Percentiles rank a stretch among this genome's conserved stretches.
Evolutionary conservation across 1,139 yeast genomes (phyloP).

Genomic region (Taphrina populina): DNA sequence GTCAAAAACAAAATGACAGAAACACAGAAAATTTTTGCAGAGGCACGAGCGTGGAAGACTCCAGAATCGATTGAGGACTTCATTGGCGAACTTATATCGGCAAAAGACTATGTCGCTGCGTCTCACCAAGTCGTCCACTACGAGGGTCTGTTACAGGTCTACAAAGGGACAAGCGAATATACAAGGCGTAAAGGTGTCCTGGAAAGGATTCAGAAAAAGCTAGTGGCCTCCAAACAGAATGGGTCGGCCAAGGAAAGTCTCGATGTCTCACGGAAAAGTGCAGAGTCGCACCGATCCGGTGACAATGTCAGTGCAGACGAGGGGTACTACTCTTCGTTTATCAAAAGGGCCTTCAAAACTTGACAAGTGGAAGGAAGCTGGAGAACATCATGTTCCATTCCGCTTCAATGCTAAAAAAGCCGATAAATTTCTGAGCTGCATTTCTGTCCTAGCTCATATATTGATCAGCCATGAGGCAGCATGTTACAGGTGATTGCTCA

Average conservation of each 20-base stretch:
- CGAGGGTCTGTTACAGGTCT: conserved; percentile 21
- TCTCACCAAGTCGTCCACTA: conserved; percentile 2
- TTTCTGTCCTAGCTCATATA: too few relatives aligned
- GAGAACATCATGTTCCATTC: too few relatives aligned
- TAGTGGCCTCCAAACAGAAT: conserved; percentile 7
- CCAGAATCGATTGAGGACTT: conserved; percentile 23
- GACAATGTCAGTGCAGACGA: conserved; percentile 10
- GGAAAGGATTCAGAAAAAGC: conserved; percentile 10
- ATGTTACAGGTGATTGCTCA: too few relatives aligned
- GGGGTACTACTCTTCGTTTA: conserved; percentile 2
- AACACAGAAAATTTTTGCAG: conserved; percentile 13
- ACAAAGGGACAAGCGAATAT: conserved; percentile 29
- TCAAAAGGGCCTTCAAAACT: conserved; percentile 6
- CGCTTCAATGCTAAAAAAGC: too few relatives aligned
- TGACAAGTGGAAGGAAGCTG: too few relatives aligned
- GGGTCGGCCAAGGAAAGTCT: conserved; percentile 2
- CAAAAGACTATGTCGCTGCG: conserved; percentile 6
- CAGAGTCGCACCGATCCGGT: conserved; percentile 8
- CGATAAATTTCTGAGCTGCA: too few relatives aligned
- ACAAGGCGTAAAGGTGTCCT: conserved; percentile 16
- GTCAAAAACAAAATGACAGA: conserved; percentile 20
- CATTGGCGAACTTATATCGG: conserved; percentile 8
- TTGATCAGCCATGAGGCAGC: too few relatives aligned
- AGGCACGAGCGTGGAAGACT: conserved; percentile 27
- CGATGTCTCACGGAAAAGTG: conserved; percentile 2